Percentiles rank a stretch among this genome's conserved stretches.
Evolutionary conservation across 768 basidiomycete species (phyloP).

Genomic region (Lentinula guzmanii): DNA sequence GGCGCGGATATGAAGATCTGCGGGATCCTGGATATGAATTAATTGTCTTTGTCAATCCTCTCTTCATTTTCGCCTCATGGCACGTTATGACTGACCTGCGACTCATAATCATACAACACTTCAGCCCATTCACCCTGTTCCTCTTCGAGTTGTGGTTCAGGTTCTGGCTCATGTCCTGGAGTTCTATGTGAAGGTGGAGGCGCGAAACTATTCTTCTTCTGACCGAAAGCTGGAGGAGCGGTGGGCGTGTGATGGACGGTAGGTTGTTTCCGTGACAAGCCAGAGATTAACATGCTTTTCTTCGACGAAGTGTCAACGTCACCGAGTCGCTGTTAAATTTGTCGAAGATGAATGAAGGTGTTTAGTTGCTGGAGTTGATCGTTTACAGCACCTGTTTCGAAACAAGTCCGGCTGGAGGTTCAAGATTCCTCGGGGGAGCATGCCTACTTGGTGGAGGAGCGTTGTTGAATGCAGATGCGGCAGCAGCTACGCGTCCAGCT

Average conservation of each 20-base stretch:
- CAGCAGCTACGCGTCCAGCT: conserved; percentile 12
- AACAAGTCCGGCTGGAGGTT: conserved; percentile 5
- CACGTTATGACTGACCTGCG: conserved; percentile 34
- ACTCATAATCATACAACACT: conserved; percentile 69
- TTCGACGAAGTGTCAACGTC: conserved; percentile 50
- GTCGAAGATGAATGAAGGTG: no score
- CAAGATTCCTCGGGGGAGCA: neutral
- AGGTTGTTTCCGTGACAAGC: conserved; percentile 34
- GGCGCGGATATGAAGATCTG: conserved; percentile 55
- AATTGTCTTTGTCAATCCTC: neutral
- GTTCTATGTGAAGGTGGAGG: conserved; percentile 49
- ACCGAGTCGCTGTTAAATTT: conserved; percentile 49
- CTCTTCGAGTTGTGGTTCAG: conserved; percentile 30
- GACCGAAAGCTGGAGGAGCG: conserved; percentile 29
- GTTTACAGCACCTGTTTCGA: conserved; percentile 3
- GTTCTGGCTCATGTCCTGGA: conserved; percentile 25
- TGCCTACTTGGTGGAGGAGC: neutral
- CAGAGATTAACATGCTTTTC: conserved; percentile 40
- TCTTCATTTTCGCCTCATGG: neutral
- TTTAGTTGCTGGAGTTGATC: no score
- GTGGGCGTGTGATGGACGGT: conserved; percentile 27
- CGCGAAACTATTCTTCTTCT: conserved; percentile 38
- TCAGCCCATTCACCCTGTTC: conserved; percentile 69
- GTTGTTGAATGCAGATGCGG: conserved; percentile 6
- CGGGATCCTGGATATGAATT: conserved; percentile 46